Base-by-base conservation (phyloP, 2,329 filamentous ascomycete genomes). In the Fusarium lyarnte region DNA sequence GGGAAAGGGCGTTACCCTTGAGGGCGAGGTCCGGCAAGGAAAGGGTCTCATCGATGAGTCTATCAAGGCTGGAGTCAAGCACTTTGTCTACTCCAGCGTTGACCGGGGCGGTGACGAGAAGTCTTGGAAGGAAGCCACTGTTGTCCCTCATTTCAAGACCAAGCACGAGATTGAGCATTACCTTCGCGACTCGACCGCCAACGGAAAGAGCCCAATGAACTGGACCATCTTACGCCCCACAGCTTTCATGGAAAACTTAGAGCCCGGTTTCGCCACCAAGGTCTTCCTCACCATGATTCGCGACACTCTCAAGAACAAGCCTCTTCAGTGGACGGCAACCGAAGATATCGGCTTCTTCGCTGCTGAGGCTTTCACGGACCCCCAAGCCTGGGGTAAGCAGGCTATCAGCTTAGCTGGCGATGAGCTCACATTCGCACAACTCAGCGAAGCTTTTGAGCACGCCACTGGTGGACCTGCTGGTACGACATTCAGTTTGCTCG, bases 211-310 rank as follows among this genome's bases (percentile, higher is more conserved):
- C 23, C 3, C 23, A 2, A 82, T 83, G 81, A 58, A 64, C 6
- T 83, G 81, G 80, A 81, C 80, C 1, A 79, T 84, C n/a, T 69
- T 84, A 3, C 77, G 82, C 12, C 82, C 82, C 1, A 80, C 81
- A 0, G 81, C 79, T 0, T 84, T 85, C 70, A 83, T 83, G 81
- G 82, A 84, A 7, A 83, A 83, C 58, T 74, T 83, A 11, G 72
- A 74, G 6, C 74, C 73, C 1, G 77, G 76, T 6, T 81, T 83
- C 60, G 12, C 73, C 17, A 77, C 74, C 8, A 80, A 79, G 21
- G 49, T 82, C 19, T 80, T 83, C 36, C 49, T 74, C 4, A 80
- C 79, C 1, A 71, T 74, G 58, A 81, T 79, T 74, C 71, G 74
- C 42, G 74, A 80, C 31, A 70, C 72, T 19, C 46, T 83, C 16